Base-by-base conservation (phyloP, 2,329 filamentous ascomycete genomes). In the Fusarium odoratissimum region DNA sequence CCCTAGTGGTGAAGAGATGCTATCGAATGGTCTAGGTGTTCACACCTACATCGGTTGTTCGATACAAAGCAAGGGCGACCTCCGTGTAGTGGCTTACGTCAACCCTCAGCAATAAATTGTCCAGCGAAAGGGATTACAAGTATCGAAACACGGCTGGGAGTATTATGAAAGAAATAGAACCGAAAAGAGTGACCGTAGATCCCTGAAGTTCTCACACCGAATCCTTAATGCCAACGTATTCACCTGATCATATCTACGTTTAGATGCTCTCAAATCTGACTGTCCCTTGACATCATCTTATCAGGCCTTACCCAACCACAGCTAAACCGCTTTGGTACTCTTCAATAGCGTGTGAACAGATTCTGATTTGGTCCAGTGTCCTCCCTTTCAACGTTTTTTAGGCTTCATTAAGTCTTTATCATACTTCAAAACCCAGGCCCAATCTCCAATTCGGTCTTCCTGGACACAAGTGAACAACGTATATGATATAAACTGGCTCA, bases 41-140 rank as follows among this genome's bases (percentile, higher is more conserved):
- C 63, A 68, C 10, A 67, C 65, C 0, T 68, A 68, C 8, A 16
- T 68, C 16, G 55, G 46, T 3, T 67, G 63, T 8, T 68, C 48
- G 1, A 51, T 62, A 25, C n/a, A 67, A 2, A 25, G 17, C 6
- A 4, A 28, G 2, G 57, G 64, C 5, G 25, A 63, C 14, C 11
- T 69, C 2, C 58, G 44, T 7, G 14, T 68, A 4, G 44, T 69
- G 4, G 44, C 66, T 12, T 68, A 63, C 11, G 40, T 68, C 1
- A 68, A 69, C n/a, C 64, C 66, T 12, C 7, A 37, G 5, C 58
- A 19, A 11, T 54, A 10, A 10, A 23, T 13, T 13, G 16, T 17
- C 2, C 6, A 1, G 3, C 9, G 6, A 30, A 16, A 3, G 13
- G 6, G 2, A 8, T 2, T 8, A 1, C 3, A 3, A 16, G 21